Conservation (phyloP, 2,329 filamentous ascomycete genomes). For the Mycocentrospora acerina region DNA sequence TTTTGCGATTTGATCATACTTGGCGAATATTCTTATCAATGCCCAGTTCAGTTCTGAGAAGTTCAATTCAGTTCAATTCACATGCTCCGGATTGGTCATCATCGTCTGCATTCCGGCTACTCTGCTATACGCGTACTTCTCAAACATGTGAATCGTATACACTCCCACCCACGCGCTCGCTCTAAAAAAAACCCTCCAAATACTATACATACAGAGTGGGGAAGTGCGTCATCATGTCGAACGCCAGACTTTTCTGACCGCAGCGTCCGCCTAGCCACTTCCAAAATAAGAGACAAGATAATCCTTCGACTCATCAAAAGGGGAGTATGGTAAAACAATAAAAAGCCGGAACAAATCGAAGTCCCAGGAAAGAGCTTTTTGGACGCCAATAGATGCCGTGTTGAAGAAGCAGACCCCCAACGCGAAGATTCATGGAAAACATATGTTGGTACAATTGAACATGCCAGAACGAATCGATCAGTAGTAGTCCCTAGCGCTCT, state of each 20-base stretch:
- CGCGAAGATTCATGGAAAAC: slow-evolving; percentile 15
- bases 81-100: too few relatives aligned
- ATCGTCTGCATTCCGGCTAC: too few relatives aligned
- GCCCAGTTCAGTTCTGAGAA: too few relatives aligned
- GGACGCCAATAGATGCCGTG: slow-evolving; percentile 36
- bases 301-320: slow-evolving; percentile 7
- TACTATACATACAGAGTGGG: slow-evolving; percentile 32
- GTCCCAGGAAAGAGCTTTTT: slow-evolving; percentile 21
- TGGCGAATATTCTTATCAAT: too few relatives aligned
- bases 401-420: slow-evolving; percentile 13
- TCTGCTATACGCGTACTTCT: too few relatives aligned
- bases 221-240: slow-evolving; percentile 24
- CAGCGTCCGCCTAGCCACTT: slow-evolving; percentile 14
- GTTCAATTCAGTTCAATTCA: too few relatives aligned
- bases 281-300: slow-evolving; percentile 11
- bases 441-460: slow-evolving; percentile 20
- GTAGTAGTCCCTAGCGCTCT: slow-evolving; percentile 90
- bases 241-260: slow-evolving; percentile 7
- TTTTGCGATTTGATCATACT: too few relatives aligned
- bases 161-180: too few relatives aligned
- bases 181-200: slow-evolving; percentile 1
- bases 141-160: too few relatives aligned
- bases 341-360: slow-evolving; percentile 13
- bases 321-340: slow-evolving; percentile 6
- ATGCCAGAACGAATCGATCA: slow-evolving; percentile 43